A percentile compares a stretch with the other conserved stretches of the same genome.
These are phyloP conservation scores for Rhododendron kiyosumense DNA, from an alignment of 148 eudicot genomes.

Conservation along the genomic window DNA sequence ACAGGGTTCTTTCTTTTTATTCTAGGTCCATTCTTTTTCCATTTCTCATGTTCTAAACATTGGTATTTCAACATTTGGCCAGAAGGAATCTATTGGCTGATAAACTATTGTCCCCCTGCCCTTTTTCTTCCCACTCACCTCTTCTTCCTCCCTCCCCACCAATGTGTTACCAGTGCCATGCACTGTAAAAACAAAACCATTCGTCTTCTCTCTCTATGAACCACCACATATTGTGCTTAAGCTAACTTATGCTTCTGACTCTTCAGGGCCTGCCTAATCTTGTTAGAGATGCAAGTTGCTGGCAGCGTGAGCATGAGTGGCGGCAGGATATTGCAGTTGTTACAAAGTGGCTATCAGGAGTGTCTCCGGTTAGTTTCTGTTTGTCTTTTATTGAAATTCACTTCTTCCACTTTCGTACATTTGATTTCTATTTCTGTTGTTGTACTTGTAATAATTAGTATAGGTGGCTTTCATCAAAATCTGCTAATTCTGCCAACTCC, in stretches of 20 bases:
- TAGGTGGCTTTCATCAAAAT: constrained; percentile 98
- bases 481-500: constrained; percentile 45
- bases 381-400: constrained; percentile 13
- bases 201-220: neutral
- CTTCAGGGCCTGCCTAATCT: constrained; percentile 74
- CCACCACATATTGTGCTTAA: neutral
- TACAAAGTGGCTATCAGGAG: constrained; percentile 97
- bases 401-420: neutral
- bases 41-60: neutral
- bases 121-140: neutral
- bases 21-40: neutral
- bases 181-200: neutral
- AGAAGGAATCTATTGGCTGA: constrained; percentile 2
- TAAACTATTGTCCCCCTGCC: neutral
- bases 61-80: neutral
- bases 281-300: constrained; percentile 85
- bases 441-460: constrained; percentile 47
- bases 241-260: constrained; percentile 15
- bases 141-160: neutral
- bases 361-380: constrained; percentile 65
- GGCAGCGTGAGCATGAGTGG: constrained; percentile 99
- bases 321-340: constrained; percentile 98
- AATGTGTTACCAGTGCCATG: neutral
- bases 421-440: constrained; percentile 8
- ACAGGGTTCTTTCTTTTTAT: neutral